Evolutionary conservation across 129 eudicot species (phyloP).

Genomic region (Saussurea involucrata): DNA sequence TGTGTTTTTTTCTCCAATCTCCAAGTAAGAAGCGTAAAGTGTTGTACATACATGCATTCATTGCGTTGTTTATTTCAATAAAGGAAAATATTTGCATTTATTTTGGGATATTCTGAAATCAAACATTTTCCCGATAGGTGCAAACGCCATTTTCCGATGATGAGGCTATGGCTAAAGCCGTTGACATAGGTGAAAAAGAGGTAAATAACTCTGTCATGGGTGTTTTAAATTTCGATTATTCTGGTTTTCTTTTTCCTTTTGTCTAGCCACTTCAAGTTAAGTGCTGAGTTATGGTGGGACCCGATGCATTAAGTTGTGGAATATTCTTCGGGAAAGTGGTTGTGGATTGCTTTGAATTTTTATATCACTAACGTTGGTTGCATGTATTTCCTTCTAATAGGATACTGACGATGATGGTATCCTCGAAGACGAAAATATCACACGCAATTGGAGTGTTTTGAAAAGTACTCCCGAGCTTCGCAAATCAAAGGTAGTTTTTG

Average conservation of each 20-base stretch:
- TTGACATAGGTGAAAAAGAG: constrained; percentile 97
- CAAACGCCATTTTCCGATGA: constrained; percentile 44
- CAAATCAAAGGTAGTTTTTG: constrained; percentile 70
- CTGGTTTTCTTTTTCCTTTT: neutral
- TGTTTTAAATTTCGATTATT: neutral
- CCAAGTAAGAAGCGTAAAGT: neutral
- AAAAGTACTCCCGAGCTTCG: constrained; percentile 80
- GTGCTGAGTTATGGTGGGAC: no score
- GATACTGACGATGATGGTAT: constrained; percentile 65
- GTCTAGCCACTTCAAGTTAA: neutral
- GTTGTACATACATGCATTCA: constrained; percentile 8
- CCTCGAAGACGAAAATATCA: constrained; percentile 67
- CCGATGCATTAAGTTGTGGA: no score
- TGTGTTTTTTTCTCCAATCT: neutral
- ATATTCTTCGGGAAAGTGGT: neutral
- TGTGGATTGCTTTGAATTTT: neutral
- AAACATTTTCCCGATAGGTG: constrained; percentile 32
- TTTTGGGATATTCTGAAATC: constrained; percentile 4
- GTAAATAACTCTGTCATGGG: constrained; percentile 36
- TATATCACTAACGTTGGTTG: neutral
- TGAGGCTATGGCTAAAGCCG: constrained; percentile 97
- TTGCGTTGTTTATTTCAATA: neutral
- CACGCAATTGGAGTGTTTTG: constrained; percentile 88
- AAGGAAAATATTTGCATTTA: neutral
- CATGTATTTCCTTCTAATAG: constrained; percentile 23